phyloP scores from a whole-genome alignment of 345 rosid species.

The Lenwebbia sp. region DNA sequence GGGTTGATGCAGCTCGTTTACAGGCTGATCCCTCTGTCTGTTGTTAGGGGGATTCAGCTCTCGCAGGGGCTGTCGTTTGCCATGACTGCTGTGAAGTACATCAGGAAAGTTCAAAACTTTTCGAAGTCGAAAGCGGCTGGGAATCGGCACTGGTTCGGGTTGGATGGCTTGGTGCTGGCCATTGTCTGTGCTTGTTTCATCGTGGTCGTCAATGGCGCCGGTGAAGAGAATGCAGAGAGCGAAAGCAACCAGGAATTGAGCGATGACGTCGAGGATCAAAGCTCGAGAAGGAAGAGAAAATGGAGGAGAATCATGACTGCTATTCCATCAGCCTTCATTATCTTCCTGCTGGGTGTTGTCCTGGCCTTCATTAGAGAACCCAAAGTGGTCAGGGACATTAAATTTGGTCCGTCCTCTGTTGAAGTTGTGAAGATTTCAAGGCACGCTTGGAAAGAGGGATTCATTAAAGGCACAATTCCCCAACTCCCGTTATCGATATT shows the following conservation, averaged over 20 bases:
- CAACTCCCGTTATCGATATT: conserved; percentile 73
- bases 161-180: conserved; percentile 74
- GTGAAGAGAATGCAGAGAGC: conserved; percentile 24
- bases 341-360: conserved; percentile 57
- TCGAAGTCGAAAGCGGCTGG: conserved; percentile 48
- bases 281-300: conserved; percentile 13
- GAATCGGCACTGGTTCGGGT: conserved; percentile 58
- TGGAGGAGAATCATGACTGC: conserved; percentile 22
- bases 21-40: conserved; percentile 46
- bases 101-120: conserved; percentile 49
- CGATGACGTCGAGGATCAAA: conserved; percentile 1
- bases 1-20: conserved; percentile 74
- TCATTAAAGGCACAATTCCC: conserved; percentile 71
- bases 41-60: conserved; percentile 79
- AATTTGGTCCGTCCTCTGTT: conserved; percentile 53
- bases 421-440: conserved; percentile 31
- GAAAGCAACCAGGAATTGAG: conserved; percentile 5
- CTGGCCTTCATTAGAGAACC: conserved; percentile 58
- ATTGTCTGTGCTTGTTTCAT: conserved; percentile 52
- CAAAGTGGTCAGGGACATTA: conserved; percentile 23
- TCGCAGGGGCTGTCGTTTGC: conserved; percentile 82
- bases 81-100: conserved; percentile 64
- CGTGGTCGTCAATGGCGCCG: conserved; percentile 49
- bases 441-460: conserved; percentile 67
- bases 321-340: conserved; percentile 66